Evolutionary conservation across 2,329 filamentous ascomycete species (phyloP).

Genomic region (Bipolaris cookei): DNA sequence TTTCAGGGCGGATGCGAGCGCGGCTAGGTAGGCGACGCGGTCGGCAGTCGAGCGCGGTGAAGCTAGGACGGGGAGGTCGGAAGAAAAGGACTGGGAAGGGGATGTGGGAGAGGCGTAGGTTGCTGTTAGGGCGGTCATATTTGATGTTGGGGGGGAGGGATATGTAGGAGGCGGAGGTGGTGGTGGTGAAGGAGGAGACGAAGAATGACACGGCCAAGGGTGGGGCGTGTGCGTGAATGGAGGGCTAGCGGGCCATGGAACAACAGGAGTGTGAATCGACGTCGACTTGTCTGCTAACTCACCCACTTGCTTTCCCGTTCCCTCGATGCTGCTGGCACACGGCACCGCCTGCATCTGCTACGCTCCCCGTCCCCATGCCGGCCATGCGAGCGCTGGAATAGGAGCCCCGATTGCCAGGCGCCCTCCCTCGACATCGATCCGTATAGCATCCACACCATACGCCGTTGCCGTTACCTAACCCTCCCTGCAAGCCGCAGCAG

Average conservation of each 20-base stretch:
- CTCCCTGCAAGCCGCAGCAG: constrained; percentile 18
- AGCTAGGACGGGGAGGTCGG: constrained; percentile 30
- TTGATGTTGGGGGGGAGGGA: neutral
- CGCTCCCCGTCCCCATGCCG: constrained; percentile 31
- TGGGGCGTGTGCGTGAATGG: constrained; percentile 5
- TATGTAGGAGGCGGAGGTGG: neutral
- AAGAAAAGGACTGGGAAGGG: constrained; percentile 37
- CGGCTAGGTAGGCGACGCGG: constrained; percentile 65
- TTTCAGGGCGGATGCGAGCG: constrained; percentile 63
- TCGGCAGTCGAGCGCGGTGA: constrained; percentile 48
- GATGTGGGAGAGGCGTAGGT: constrained; percentile 60
- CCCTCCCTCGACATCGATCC: neutral
- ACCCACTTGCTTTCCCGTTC: neutral
- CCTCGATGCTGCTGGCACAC: constrained; percentile 2
- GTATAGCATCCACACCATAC: neutral
- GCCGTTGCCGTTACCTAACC: constrained; percentile 4
- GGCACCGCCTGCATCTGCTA: constrained; percentile 4
- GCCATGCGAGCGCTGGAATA: constrained; percentile 24
- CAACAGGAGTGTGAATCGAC: constrained; percentile 3
- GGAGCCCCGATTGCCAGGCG: neutral
- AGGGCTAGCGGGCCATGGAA: constrained; percentile 8
- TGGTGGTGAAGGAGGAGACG: neutral
- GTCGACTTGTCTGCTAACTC: constrained; percentile 6
- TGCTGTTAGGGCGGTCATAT: constrained; percentile 53
- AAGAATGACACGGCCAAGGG: neutral